These are phyloP conservation scores for Neonectria magnoliae DNA, from an alignment of 2,329 filamentous ascomycete species.

Conservation along the genomic window DNA sequence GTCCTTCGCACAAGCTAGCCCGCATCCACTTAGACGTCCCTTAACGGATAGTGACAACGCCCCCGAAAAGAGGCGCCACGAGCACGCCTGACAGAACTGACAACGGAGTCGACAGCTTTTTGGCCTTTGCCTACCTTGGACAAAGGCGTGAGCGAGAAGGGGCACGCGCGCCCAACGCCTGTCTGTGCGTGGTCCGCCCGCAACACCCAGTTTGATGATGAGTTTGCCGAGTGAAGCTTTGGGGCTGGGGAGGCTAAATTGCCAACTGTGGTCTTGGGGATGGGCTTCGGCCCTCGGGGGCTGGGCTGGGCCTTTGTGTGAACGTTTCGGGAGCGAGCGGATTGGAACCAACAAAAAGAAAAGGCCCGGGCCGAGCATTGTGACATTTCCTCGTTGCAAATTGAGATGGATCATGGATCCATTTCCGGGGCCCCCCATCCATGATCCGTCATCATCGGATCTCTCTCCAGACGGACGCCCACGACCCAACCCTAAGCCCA, in stretches of 20 bases:
- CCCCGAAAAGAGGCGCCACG: constrained; percentile 2
- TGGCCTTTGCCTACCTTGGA: constrained; percentile 35
- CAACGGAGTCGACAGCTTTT: constrained; percentile 9
- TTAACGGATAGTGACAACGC: constrained; percentile 9
- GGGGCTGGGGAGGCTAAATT: constrained; percentile 1
- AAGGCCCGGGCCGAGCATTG: constrained; percentile 41
- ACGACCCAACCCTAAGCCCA: constrained; percentile 11
- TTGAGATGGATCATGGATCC: constrained; percentile 11
- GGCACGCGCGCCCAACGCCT: constrained; percentile 34
- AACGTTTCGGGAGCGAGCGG: constrained; percentile 17
- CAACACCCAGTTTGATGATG: constrained; percentile 26
- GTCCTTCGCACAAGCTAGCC: constrained; percentile 10
- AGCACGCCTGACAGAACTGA: constrained; percentile 23
- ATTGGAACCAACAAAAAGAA: constrained; percentile 29
- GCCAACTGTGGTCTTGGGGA: background rate
- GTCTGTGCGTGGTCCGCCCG: constrained; percentile 37
- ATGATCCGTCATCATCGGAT: constrained; percentile 14
- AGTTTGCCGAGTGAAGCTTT: constrained; percentile 29
- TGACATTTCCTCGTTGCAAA: constrained; percentile 10
- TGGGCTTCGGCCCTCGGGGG: too few species aligned
- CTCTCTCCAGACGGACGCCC: constrained; percentile 9
- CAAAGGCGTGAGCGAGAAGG: constrained; percentile 27
- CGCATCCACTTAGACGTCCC: constrained; percentile 5
- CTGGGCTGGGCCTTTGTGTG: constrained; percentile 14
- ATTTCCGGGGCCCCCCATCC: constrained; percentile 3